Evolutionary conservation across 2,329 filamentous ascomycete species (phyloP).

Genomic region (Monosporascus sp.): DNA sequence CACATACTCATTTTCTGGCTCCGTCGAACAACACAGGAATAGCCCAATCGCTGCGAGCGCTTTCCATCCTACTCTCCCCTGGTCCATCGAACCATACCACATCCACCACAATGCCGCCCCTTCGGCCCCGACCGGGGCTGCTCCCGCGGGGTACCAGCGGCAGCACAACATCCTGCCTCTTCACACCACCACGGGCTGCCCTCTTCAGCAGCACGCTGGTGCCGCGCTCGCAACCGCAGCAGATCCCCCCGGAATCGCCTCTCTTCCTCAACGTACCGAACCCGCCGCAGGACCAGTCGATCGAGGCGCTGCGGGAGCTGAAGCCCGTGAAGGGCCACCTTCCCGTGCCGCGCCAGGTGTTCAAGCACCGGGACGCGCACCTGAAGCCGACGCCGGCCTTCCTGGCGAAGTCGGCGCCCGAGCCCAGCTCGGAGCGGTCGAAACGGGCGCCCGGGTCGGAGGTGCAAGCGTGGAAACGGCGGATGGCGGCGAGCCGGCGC

Average conservation of each 20-base stretch:
- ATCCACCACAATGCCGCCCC: conserved; percentile 11
- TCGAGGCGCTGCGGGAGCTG: conserved; percentile 31
- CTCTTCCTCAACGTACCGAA: conserved; percentile 78
- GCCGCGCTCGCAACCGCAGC: conserved; percentile 36
- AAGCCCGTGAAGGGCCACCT: conserved; percentile 68
- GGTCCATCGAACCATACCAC: neutral
- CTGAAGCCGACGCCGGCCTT: conserved; percentile 60
- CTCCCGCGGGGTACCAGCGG: conserved; percentile 4
- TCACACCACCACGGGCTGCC: conserved; percentile 19
- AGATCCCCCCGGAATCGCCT: conserved; percentile 79
- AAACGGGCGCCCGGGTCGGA: conserved; percentile 32
- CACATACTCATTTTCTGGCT: too few species aligned
- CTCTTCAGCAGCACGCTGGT: conserved; percentile 41
- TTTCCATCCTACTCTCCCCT: neutral
- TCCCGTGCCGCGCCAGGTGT: conserved; percentile 77
- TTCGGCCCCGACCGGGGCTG: conserved; percentile 10
- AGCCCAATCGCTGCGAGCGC: too few species aligned
- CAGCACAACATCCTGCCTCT: neutral
- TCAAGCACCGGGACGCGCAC: conserved; percentile 51
- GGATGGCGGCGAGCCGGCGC: conserved; percentile 68
- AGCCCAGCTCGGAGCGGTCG: conserved; percentile 38
- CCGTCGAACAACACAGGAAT: too few species aligned
- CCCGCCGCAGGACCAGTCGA: conserved; percentile 62
- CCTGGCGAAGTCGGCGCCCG: conserved; percentile 52
- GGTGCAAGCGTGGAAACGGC: conserved; percentile 58